phyloP scores from a whole-genome alignment of 1,139 yeast genomes.

The Saccharomyces uvarum region DNA sequence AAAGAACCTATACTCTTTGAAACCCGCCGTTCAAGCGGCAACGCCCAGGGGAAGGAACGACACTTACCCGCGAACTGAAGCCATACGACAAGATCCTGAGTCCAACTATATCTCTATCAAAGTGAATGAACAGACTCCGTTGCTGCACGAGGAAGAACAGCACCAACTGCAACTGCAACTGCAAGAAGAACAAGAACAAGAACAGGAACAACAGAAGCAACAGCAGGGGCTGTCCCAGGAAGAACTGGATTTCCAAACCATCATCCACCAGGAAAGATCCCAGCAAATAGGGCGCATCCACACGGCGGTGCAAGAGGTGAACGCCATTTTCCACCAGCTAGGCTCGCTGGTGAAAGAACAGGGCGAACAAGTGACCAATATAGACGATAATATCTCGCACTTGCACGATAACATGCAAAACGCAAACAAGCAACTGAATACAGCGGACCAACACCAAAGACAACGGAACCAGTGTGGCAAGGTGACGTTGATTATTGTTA shows the following conservation, averaged over 20 bases:
- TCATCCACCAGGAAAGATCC: slow-evolving; percentile 65
- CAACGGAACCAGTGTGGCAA: slow-evolving; percentile 68
- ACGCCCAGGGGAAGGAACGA: slow-evolving; percentile 13
- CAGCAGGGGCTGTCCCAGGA: slow-evolving; percentile 39
- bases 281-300: slow-evolving; percentile 65
- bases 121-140: slow-evolving; percentile 36
- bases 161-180: slow-evolving; percentile 23
- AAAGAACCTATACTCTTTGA: slow-evolving; percentile 12
- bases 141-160: slow-evolving; percentile 28
- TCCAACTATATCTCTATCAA: slow-evolving; percentile 31
- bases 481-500: slow-evolving; percentile 40
- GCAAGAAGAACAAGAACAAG: slow-evolving; percentile 15
- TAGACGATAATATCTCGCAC: slow-evolving; percentile 68
- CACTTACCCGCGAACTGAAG: slow-evolving; percentile 5
- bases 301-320: slow-evolving; percentile 74
- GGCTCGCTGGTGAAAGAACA: slow-evolving; percentile 74
- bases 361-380: slow-evolving; percentile 73
- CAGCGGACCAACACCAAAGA: slow-evolving; percentile 71
- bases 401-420: slow-evolving; percentile 60
- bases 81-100: slow-evolving; percentile 9
- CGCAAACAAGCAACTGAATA: slow-evolving; percentile 60
- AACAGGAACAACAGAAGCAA: slow-evolving; percentile 24
- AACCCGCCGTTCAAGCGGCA: background rate
- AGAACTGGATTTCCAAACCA: slow-evolving; percentile 66
- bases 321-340: slow-evolving; percentile 73